Evolutionary conservation across 2,329 filamentous ascomycete species (phyloP).

Genomic region (Ceratocystis cacaofunesta): DNA sequence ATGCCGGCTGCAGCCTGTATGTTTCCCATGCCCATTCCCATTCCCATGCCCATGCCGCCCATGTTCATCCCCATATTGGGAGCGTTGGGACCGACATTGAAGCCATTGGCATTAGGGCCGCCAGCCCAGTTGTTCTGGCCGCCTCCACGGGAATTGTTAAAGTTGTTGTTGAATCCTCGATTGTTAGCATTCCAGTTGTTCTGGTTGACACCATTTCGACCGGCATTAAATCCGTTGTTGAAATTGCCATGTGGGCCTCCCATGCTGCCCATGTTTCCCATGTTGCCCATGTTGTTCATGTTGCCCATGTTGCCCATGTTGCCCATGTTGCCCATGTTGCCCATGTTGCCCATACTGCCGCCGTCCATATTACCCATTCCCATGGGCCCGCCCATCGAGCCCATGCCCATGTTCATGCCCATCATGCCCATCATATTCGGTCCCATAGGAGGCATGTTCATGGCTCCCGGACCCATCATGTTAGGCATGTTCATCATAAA

Average conservation of each 20-base stretch:
- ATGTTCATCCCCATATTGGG: conserved; percentile 20
- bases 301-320: neutral
- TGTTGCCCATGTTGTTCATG: conserved; percentile 15
- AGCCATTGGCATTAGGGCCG: conserved; percentile 7
- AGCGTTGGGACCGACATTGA: neutral
- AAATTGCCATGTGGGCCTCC: conserved; percentile 23
- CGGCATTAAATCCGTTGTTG: conserved; percentile 7
- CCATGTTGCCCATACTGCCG: conserved; percentile 15
- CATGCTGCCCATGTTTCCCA: conserved; percentile 10
- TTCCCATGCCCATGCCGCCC: conserved; percentile 23
- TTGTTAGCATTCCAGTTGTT: conserved; percentile 22
- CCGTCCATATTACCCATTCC: conserved; percentile 9
- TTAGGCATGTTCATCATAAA: conserved; percentile 28
- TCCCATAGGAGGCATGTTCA: conserved; percentile 22
- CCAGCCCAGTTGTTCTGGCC: neutral
- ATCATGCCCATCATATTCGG: conserved; percentile 24
- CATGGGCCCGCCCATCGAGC: conserved; percentile 3
- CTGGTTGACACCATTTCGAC: neutral
- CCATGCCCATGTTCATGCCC: conserved; percentile 24
- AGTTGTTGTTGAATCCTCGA: conserved; percentile 20
- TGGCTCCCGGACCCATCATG: conserved; percentile 19
- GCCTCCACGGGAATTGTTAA: conserved; percentile 8
- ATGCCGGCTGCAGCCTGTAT: conserved; percentile 24
- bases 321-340: neutral
- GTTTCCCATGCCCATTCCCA: conserved; percentile 23